Base-by-base conservation (phyloP, 2,329 filamentous ascomycete genomes). In the Dendrostoma leiphaemia region DNA sequence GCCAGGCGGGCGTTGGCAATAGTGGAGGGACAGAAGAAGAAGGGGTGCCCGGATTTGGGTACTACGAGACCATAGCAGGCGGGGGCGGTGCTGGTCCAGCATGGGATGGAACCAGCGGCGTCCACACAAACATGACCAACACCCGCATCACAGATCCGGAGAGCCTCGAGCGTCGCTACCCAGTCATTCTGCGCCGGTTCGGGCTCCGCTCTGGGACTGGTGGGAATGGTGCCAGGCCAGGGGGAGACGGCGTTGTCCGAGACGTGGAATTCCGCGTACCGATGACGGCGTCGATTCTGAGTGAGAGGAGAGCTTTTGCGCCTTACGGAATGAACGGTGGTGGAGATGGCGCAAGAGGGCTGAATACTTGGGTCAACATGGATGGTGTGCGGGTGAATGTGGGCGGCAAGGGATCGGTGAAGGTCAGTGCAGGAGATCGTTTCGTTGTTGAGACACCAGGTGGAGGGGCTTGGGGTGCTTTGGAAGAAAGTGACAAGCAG, bases 381-480 rank as follows among this genome's bases (percentile, higher is more conserved):
- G 64, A 1, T 57, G 46, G 9, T 15, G 64, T 66, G 21, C 57
- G 54, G 49, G 63, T 70, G 10, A 68, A 62, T 28, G 59, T 71
- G 6, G 69, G 68, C 2, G 59, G 64, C 0, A 66, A 71, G 52
- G 65, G 35, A 4, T 65, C 7, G 56, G 66, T 43, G 56, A 67
- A 4, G 54, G 61, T 26, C 46, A 70, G 7, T 19, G 56, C 10
- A 59, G 69, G 70, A 0, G 70, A 72, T 56, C 63, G 64, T 13
- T 61, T 71, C n/a, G 66, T 69, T 40, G 61, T 70, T 3, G 68
- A 71, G n/a, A 69, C 68, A 1, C 69, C 69, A 2, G 67, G 68
- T 1, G 68, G 68, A 1, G 68, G 68, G 8, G 68, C 64, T 1
- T 70, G 57, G 45, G 60, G 58, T 19, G 47, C 28, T 4, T 17